phyloP scores from a whole-genome alignment of 129 eudicot species.

The Apium graveolens region DNA sequence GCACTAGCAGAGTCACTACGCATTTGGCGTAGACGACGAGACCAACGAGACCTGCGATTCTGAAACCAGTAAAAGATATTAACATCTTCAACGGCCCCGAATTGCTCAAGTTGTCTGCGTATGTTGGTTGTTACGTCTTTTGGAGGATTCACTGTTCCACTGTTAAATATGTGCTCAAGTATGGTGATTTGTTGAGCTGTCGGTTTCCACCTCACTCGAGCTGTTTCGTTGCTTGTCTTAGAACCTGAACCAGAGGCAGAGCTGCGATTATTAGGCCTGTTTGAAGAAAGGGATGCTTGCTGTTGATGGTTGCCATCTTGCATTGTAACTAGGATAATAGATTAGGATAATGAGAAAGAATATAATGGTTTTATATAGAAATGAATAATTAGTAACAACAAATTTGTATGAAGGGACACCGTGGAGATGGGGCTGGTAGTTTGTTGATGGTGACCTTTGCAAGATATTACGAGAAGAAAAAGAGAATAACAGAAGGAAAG shows the following conservation, averaged over 20 bases:
- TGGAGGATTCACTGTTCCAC: slow-evolving; percentile 95
- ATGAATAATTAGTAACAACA: too few relatives aligned
- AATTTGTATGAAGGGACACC: too few relatives aligned
- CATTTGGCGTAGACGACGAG: slow-evolving; percentile 80
- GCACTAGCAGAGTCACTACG: slow-evolving; percentile 17
- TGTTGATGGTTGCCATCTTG: neutral
- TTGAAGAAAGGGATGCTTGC: neutral
- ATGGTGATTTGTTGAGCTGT: slow-evolving; percentile 90
- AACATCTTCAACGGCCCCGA: slow-evolving; percentile 82
- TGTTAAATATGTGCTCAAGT: slow-evolving; percentile 85
- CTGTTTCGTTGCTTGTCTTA: slow-evolving; percentile 50
- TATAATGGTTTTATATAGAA: too few relatives aligned
- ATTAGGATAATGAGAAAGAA: too few relatives aligned
- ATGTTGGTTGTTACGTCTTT: slow-evolving; percentile 80
- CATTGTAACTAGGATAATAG: neutral
- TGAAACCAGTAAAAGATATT: slow-evolving; percentile 97
- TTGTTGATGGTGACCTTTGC: too few relatives aligned
- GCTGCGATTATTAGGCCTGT: slow-evolving; percentile 23
- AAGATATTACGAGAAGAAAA: neutral
- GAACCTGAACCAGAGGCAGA: slow-evolving; percentile 3
- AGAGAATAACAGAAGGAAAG: neutral
- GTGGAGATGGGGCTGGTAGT: too few relatives aligned
- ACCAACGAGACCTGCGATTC: slow-evolving; percentile 82
- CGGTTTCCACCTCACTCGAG: slow-evolving; percentile 87
- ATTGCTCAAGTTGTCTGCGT: slow-evolving; percentile 67